Evolutionary conservation across 768 basidiomycete genomes (phyloP).

Genomic region (Lactarius akahatsu): DNA sequence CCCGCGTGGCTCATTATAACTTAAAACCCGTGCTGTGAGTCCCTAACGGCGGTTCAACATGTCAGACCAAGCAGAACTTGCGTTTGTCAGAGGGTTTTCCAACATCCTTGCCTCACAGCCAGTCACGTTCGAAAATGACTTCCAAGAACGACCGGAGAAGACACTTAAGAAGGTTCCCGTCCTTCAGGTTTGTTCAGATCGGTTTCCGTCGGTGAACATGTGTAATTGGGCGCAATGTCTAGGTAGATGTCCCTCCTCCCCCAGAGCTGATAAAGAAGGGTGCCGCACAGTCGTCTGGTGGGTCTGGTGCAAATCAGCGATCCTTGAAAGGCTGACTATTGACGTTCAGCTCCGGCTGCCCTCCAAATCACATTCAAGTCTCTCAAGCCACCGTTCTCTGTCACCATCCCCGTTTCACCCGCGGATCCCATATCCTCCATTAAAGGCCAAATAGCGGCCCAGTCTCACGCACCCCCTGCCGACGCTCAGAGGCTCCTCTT

Average conservation of each 20-base stretch:
- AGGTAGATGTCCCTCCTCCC: slow-evolving; percentile 62
- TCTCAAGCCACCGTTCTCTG: slow-evolving; percentile 77
- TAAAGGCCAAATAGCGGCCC: slow-evolving; percentile 70
- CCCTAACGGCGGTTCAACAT: slow-evolving; percentile 44
- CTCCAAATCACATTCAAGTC: slow-evolving; percentile 86
- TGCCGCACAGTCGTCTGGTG: slow-evolving; percentile 37
- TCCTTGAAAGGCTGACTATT: background rate
- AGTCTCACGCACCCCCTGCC: slow-evolving; percentile 69
- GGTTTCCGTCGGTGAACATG: slow-evolving; percentile 9
- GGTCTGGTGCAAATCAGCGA: slow-evolving; percentile 13
- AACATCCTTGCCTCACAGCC: slow-evolving; percentile 66
- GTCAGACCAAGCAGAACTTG: slow-evolving; percentile 44
- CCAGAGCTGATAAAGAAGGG: slow-evolving; percentile 49
- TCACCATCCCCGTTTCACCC: slow-evolving; percentile 67
- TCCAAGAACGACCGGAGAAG: slow-evolving; percentile 66
- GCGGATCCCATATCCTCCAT: slow-evolving; percentile 83
- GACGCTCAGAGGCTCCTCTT: slow-evolving; percentile 83
- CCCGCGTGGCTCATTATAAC: background rate
- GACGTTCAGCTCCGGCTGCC: slow-evolving; percentile 36
- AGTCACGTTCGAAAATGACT: slow-evolving; percentile 68
- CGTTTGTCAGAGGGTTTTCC: slow-evolving; percentile 65
- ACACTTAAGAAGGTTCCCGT: slow-evolving; percentile 69
- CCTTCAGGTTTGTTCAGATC: slow-evolving; percentile 51
- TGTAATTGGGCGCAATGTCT: slow-evolving; percentile 7
- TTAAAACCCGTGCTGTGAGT: background rate